A percentile compares a stretch with the other conserved stretches of the same genome.
Conservation (phyloP, 2,329 filamentous ascomycete genomes). For the Dissoconium aciculare region DNA sequence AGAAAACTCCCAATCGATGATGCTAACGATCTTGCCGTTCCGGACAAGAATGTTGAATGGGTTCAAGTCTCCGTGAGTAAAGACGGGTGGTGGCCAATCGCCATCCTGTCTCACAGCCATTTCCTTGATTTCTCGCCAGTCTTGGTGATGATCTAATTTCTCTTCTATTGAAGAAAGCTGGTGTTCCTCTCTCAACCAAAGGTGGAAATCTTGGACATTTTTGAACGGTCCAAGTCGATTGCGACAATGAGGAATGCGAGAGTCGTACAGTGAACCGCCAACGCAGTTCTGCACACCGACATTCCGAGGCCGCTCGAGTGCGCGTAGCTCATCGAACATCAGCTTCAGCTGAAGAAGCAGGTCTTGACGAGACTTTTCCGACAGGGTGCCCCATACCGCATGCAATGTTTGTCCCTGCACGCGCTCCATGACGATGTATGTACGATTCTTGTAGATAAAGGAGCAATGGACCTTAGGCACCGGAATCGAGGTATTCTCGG, state of each 20-base stretch:
- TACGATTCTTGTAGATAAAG: conserved; percentile 3
- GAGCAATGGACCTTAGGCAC: conserved; percentile 7
- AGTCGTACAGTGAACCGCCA: conserved; percentile 6
- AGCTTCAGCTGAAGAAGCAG: conserved; percentile 6
- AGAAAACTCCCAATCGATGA: conserved; percentile 34
- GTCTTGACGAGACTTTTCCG: conserved; percentile 2
- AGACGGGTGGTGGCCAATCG: conserved; percentile 25
- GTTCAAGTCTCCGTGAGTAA: conserved; percentile 39
- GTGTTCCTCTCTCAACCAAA: conserved; percentile 5
- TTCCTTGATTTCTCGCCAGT: conserved; percentile 17
- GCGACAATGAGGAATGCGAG: conserved; percentile 4
- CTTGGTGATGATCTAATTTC: neutral
- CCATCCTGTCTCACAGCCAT: conserved; percentile 26
- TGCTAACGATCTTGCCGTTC: conserved; percentile 30
- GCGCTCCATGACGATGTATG: conserved; percentile 7
- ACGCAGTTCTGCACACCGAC: conserved; percentile 3
- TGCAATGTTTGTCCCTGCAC: conserved; percentile 1
- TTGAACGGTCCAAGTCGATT: conserved; percentile 8
- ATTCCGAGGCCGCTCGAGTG: conserved; percentile 2
- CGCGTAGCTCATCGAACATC: conserved; percentile 4
- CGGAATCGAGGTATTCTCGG: conserved; percentile 6
- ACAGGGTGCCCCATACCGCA: conserved; percentile 1
- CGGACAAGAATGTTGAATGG: conserved; percentile 29
- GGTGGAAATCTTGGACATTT: conserved; percentile 6
- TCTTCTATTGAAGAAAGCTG: neutral